Evolutionary conservation across 805 yeast genomes (phyloP), one percentile per base, ranked within the genome.

Genomic region (Sugiyamaella floridensis): DNA sequence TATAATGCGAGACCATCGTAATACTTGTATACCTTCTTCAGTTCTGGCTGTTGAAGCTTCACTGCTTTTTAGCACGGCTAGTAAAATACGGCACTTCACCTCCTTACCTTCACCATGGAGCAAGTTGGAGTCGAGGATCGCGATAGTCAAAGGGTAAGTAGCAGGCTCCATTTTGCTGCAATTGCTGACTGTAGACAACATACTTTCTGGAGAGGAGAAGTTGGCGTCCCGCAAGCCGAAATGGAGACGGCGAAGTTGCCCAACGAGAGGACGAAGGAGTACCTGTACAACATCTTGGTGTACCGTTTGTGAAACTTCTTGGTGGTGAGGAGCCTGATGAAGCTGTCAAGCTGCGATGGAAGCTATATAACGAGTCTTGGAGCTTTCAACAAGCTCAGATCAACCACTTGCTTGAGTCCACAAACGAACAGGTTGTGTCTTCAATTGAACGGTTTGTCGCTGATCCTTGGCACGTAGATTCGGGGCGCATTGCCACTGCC

Each of bases 301-400:
- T 68, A 6, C 80, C 81, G 11, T 75, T 78, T 63, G 67, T 73
- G 7, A 62, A 66, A 45, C 62, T 78, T 6, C 54, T 77, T 40
- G 70, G 71, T 15, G 81, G 80, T 1, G 56, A 66, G 14, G 83
- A 79, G 58, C 68, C 76, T 1, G 51, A 58, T 3, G 67, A 63
- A 1, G 68, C 71, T 50, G 68, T 71, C 20, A 52, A 64, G 18
- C 58, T 67, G 37, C 60, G 82, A 55, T 74, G 77, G 73, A 66
- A 69, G 34, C 56, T 76, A 41, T 78, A 71, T 56, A 59, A 67
- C 40, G 67, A 67, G 58, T 73, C 66, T 34, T 74, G 76, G 77
- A 43, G 61, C 0, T 58, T 53, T 18, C 76, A 72, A 52, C 54
- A 67, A 51, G 52, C 51, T 4, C 50, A 56, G 37, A 72, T 73